These are phyloP conservation scores for Aspergillus fructus DNA, from an alignment of 2,329 filamentous ascomycete genomes.

Conservation along the genomic window DNA sequence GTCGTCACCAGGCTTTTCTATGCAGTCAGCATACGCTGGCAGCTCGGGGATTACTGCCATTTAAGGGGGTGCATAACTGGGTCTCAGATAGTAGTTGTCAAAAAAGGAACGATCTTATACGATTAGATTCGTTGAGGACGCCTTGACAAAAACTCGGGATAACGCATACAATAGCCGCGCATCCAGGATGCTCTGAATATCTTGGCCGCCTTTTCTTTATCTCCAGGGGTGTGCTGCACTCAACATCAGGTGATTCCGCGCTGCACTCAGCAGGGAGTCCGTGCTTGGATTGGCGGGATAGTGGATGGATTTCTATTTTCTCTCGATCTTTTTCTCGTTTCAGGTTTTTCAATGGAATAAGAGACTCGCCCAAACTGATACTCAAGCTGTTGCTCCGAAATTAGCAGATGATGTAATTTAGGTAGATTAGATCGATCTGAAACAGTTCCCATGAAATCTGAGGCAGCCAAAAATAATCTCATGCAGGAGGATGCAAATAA, in stretches of 20 bases:
- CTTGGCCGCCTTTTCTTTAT: neutral
- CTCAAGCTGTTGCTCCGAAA: neutral
- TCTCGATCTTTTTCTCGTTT: neutral
- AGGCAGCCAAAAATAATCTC: neutral
- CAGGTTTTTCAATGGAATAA: neutral
- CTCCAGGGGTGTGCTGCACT: neutral
- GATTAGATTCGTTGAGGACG: neutral
- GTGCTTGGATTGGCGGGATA: neutral
- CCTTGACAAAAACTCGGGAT: neutral
- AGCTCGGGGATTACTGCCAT: neutral
- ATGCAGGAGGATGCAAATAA: neutral
- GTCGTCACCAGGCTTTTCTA: neutral
- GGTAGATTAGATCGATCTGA: neutral
- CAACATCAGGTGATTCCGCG: slow-evolving; percentile 3
- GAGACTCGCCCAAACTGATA: neutral
- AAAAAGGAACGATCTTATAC: neutral
- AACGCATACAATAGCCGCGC: neutral
- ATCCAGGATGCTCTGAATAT: neutral
- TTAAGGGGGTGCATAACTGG: neutral
- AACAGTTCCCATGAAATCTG: neutral
- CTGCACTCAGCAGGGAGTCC: neutral
- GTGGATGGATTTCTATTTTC: neutral
- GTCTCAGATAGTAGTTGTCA: neutral
- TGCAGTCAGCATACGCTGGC: neutral
- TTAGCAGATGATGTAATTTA: neutral